A percentile compares a stretch with the other conserved stretches of the same genome.
Evolutionary conservation across 1,139 yeast species (phyloP).

Genomic region (Nakaseomyces bracarensis): DNA sequence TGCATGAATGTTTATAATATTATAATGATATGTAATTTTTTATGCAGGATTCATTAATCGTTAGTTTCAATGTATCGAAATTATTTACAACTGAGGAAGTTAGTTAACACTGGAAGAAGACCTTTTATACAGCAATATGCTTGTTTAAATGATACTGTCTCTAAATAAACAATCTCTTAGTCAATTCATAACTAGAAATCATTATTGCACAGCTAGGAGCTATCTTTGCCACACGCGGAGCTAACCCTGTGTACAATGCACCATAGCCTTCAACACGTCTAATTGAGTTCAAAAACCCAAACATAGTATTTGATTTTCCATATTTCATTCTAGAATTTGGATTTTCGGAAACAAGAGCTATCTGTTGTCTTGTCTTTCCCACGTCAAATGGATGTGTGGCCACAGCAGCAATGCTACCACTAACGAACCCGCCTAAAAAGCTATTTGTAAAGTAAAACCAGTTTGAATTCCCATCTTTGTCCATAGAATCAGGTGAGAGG

Average conservation of each 20-base stretch:
- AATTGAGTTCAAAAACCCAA: conserved; percentile 54
- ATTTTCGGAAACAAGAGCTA: conserved; percentile 32
- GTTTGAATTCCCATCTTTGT: conserved; percentile 31
- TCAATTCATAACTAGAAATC: conserved; percentile 91
- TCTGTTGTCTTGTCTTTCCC: conserved; percentile 89
- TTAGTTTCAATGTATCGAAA: background rate
- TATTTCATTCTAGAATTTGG: conserved; percentile 8
- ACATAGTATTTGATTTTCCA: conserved; percentile 40
- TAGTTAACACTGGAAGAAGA: too few species aligned
- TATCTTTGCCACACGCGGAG: conserved; percentile 79
- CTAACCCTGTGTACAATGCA: conserved; percentile 76
- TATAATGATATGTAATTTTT: background rate
- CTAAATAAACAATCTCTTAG: conserved; percentile 60
- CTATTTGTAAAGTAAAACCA: conserved; percentile 60
- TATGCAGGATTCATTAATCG: background rate
- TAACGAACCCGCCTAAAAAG: conserved; percentile 73
- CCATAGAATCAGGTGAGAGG: conserved; percentile 2
- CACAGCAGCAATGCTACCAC: conserved; percentile 81
- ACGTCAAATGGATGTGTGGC: conserved; percentile 94
- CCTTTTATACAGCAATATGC: too few species aligned
- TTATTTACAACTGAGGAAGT: background rate
- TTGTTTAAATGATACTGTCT: background rate
- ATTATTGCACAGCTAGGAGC: conserved; percentile 98
- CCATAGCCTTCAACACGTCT: conserved; percentile 61
- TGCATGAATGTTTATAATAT: background rate